Evolutionary conservation across 1,139 yeast genomes (phyloP).

Genomic region (Spathaspora sp.): DNA sequence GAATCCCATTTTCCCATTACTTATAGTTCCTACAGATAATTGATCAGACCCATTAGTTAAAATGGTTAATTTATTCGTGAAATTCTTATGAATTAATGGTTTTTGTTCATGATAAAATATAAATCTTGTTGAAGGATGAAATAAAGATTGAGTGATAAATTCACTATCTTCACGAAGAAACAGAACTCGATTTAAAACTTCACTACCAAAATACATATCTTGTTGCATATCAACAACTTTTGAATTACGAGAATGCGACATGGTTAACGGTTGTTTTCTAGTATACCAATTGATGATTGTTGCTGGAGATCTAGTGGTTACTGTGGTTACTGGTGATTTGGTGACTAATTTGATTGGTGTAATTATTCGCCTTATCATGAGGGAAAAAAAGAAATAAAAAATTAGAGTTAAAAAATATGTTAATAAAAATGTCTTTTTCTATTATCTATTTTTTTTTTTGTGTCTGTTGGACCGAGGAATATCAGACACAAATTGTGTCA

Average conservation of each 20-base stretch:
- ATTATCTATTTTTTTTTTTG: not conserved
- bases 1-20: conserved; percentile 18
- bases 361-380: conserved; percentile 1
- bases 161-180: conserved; percentile 68
- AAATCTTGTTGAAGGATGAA: conserved; percentile 54
- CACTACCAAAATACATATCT: conserved; percentile 50
- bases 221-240: conserved; percentile 18
- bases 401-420: not conserved
- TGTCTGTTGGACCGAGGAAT: not conserved
- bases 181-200: conserved; percentile 73
- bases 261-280: not conserved
- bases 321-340: not conserved
- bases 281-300: not conserved
- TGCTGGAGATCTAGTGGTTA: not conserved
- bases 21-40: conserved; percentile 16
- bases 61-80: conserved; percentile 29
- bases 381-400: not conserved
- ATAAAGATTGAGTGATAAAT: conserved; percentile 56
- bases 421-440: not conserved
- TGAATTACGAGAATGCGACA: not conserved
- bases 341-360: not conserved
- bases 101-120: conserved; percentile 45
- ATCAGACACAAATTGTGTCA: not conserved
- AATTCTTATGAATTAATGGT: conserved; percentile 37
- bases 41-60: conserved; percentile 38